A percentile compares a stretch with the other conserved stretches of the same genome.
Conservation (phyloP, 2,329 filamentous ascomycete species). For the Penicillium sp. region DNA sequence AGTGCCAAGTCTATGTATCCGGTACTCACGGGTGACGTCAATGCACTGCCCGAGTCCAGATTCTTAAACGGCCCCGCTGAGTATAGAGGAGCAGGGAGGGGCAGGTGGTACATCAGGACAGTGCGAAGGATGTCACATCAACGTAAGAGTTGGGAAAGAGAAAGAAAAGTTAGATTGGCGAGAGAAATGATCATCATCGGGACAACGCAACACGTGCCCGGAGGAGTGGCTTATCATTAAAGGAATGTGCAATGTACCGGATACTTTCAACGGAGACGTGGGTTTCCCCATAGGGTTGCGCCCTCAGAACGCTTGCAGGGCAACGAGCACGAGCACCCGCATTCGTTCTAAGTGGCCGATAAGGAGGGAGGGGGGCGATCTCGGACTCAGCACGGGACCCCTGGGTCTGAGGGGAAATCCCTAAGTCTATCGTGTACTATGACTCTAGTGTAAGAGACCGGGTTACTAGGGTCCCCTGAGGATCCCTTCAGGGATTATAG, state of each 20-base stretch:
- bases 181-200: neutral
- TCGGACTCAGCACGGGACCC: slow-evolving; percentile 7
- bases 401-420: neutral
- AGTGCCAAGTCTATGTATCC: neutral
- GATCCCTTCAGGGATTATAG: slow-evolving; percentile 3
- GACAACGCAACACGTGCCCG: slow-evolving; percentile 8
- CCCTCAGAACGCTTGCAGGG: neutral
- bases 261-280: neutral
- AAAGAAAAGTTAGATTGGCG: neutral
- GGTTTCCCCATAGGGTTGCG: slow-evolving; percentile 3
- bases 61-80: neutral
- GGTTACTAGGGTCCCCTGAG: neutral
- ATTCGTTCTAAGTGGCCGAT: slow-evolving; percentile 5
- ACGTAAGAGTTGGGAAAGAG: neutral
- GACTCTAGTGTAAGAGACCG: neutral
- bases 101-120: neutral
- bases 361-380: slow-evolving; percentile 9
- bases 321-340: slow-evolving; percentile 2
- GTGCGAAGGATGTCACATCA: neutral
- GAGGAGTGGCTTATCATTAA: slow-evolving; percentile 15
- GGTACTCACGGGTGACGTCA: neutral
- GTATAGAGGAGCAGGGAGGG: neutral
- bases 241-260: neutral
- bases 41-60: neutral
- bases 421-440: neutral